These are phyloP conservation scores for Eucalyptus tenuipes DNA, from an alignment of 345 rosid species.

Conservation along the genomic window DNA sequence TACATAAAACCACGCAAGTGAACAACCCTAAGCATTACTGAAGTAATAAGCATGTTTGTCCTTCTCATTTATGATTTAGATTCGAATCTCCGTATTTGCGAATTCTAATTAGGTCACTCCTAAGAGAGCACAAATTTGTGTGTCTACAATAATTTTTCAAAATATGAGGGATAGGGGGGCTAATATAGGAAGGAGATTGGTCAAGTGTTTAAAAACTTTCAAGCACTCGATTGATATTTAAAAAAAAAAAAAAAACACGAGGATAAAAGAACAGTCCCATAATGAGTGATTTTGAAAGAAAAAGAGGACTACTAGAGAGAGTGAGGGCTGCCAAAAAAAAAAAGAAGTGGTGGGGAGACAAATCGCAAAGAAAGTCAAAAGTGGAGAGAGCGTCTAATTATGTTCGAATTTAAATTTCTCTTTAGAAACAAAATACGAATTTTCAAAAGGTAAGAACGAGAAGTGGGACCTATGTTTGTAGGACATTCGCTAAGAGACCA, in stretches of 20 bases:
- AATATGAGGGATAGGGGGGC: not conserved
- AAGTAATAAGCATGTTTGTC: not conserved
- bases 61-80: not conserved
- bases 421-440: not conserved
- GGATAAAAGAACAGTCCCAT: not conserved
- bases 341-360: not conserved
- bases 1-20: not conserved
- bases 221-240: not conserved
- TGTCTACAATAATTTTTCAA: not conserved
- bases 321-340: not conserved
- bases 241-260: not conserved
- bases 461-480: not conserved
- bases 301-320: not conserved
- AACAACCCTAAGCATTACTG: not conserved
- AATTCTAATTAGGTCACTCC: not conserved
- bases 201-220: not conserved
- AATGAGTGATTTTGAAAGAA: not conserved
- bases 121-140: not conserved
- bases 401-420: not conserved
- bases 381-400: not conserved
- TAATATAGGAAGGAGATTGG: not conserved
- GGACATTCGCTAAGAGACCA: not conserved
- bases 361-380: not conserved
- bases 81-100: fast-evolving
- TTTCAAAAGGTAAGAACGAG: not conserved